Evolutionary conservation across 768 basidiomycete species (phyloP).

Genomic region (Trametes cubensis): DNA sequence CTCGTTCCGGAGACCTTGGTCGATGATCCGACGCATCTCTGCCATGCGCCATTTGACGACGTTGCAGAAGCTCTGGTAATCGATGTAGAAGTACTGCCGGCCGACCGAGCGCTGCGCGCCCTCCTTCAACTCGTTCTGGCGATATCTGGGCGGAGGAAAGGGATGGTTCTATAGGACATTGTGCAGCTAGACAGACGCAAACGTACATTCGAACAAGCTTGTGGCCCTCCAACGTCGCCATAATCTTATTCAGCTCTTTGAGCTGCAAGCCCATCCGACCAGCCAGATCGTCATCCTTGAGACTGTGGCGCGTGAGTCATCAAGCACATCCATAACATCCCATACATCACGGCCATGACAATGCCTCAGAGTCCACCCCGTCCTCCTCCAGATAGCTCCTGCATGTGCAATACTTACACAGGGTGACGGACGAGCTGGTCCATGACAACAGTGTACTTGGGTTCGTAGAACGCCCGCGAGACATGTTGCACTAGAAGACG

Average conservation of each 20-base stretch:
- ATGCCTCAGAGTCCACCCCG: constrained; percentile 3
- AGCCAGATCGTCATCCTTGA: constrained; percentile 94
- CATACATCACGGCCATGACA: constrained; percentile 7
- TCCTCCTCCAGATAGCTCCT: constrained; percentile 25
- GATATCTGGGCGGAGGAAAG: constrained; percentile 54
- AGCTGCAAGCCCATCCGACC: constrained; percentile 86
- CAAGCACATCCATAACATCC: constrained; percentile 28
- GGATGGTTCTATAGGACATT: background rate
- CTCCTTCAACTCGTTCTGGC: constrained; percentile 90
- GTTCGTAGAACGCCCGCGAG: constrained; percentile 92
- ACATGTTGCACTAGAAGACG: constrained; percentile 92
- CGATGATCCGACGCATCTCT: constrained; percentile 88
- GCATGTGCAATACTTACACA: constrained; percentile 74
- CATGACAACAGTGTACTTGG: constrained; percentile 87
- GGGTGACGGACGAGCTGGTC: constrained; percentile 92
- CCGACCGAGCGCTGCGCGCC: constrained; percentile 85
- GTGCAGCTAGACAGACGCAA: background rate
- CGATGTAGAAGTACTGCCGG: constrained; percentile 94
- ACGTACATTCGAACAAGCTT: constrained; percentile 77
- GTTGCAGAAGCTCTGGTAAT: constrained; percentile 94
- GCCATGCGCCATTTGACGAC: constrained; percentile 98
- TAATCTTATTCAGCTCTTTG: constrained; percentile 89
- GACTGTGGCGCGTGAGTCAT: constrained; percentile 47
- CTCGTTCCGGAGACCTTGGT: constrained; percentile 89
- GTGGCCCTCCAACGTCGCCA: constrained; percentile 79